Evolutionary conservation across 768 basidiomycete species (phyloP).

Genomic region (Tricholoma hemisulphureum): DNA sequence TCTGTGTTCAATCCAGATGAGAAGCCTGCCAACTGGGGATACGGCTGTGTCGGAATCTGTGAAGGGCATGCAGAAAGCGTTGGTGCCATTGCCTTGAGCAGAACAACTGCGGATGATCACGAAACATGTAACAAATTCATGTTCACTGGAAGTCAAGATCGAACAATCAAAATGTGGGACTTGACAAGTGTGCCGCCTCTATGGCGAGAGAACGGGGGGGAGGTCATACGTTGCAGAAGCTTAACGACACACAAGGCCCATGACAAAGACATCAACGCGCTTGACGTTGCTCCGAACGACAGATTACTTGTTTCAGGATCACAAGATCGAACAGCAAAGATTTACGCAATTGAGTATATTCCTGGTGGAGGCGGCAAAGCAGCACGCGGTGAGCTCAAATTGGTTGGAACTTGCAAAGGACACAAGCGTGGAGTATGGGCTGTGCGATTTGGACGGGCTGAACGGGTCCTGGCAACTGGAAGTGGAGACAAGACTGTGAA

Average conservation of each 20-base stretch:
- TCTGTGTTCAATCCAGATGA: constrained; percentile 11
- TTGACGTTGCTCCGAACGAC: constrained; percentile 92
- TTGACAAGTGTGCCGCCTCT: constrained; percentile 50
- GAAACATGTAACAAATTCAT: constrained; percentile 55
- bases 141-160: constrained; percentile 95
- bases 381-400: constrained; percentile 66
- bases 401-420: constrained; percentile 87
- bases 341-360: constrained; percentile 73
- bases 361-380: constrained; percentile 37
- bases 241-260: constrained; percentile 88
- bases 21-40: constrained; percentile 42
- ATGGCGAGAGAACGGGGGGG: constrained; percentile 21
- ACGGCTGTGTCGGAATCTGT: constrained; percentile 80
- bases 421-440: constrained; percentile 97
- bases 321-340: constrained; percentile 92
- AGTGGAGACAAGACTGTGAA: constrained; percentile 95
- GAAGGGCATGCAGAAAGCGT: constrained; percentile 95
- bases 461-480: constrained; percentile 85
- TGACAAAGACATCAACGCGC: constrained; percentile 97
- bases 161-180: constrained; percentile 99
- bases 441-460: constrained; percentile 82
- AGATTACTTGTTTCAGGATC: constrained; percentile 87
- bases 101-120: constrained; percentile 35
- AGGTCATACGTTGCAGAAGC: constrained; percentile 60
- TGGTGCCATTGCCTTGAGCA: constrained; percentile 85